Evolutionary conservation across 805 yeast species (phyloP), one percentile per base, ranked within the genome.

Genomic region (Teunomyces stri): DNA sequence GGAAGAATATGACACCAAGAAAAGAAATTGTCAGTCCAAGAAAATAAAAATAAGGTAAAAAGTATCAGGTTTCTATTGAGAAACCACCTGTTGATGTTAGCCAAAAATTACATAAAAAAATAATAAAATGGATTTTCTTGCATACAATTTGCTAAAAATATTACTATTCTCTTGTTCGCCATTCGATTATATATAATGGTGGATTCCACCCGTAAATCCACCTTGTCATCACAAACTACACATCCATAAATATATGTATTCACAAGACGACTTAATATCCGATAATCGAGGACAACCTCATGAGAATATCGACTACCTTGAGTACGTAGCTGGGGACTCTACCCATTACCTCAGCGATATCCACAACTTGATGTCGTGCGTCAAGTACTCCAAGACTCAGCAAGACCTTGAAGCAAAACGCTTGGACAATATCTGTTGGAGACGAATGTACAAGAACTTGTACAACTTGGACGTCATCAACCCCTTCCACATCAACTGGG

Each of bases 401-500:
- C 34, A 30, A 22, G 34, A 33, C 27, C n/a, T 41, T 36, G 44
- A n/a, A 18, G 29, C 33, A 16, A 30, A 9, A 13, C 45, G 51
- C 10, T 54, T 72, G 11, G 61, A 61, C 33, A 72, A 72, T 49
- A 59, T 64, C 0, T 60, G 72, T 40, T 72, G 78, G 78, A 63
- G 78, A 48, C 53, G 75, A 43, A 61, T 67, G 56, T 53, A 53
- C 48, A 69, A 70, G 51, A 66, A 66, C 45, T 50, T 67, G 38
- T 44, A 56, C 34, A 27, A 54, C 5, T 57, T 72, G 18, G 39
- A 44, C 13, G 71, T 66, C 44, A 49, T 74, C 6, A 58, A 69
- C 45, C 83, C 84, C 1, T 60, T 66, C 4, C 50, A 51, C 30
- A 78, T 79, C 35, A 79, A 79, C 59, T 79, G 84, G 84, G 71